These are phyloP conservation scores for Kregervanrija delftensis DNA, from an alignment of 805 yeast species.

Conservation along the genomic window DNA sequence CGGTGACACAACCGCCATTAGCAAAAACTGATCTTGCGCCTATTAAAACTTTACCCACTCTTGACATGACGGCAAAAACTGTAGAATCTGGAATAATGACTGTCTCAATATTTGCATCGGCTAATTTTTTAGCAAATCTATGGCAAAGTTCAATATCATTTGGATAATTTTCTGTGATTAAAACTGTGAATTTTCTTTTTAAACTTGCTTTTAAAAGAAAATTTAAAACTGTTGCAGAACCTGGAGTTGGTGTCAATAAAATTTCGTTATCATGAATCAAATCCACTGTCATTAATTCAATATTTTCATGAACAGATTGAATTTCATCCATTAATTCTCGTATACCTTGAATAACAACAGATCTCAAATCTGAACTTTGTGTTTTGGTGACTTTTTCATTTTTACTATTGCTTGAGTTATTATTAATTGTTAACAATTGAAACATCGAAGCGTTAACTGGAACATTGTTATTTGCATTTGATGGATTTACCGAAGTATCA, in stretches of 20 bases:
- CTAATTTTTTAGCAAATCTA: constrained; percentile 67
- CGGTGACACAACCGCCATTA: constrained; percentile 89
- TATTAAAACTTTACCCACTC: constrained; percentile 92
- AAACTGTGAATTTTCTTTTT: constrained; percentile 85
- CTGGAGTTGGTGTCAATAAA: constrained; percentile 89
- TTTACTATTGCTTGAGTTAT: constrained; percentile 11
- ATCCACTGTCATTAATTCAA: constrained; percentile 86
- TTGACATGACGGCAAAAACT: constrained; percentile 90
- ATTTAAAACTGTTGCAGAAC: constrained; percentile 79
- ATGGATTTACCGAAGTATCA: constrained; percentile 24
- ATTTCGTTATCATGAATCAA: constrained; percentile 89
- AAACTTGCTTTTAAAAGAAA: constrained; percentile 80
- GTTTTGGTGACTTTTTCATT: constrained; percentile 28
- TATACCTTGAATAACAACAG: constrained; percentile 85
- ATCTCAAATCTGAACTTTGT: constrained; percentile 61
- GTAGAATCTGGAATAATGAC: constrained; percentile 90
- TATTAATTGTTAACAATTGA: constrained; percentile 57
- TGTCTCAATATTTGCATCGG: constrained; percentile 82
- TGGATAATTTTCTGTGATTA: constrained; percentile 89
- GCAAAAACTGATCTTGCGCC: constrained; percentile 92
- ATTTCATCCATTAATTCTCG: constrained; percentile 90
- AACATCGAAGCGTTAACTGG: constrained; percentile 83
- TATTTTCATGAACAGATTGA: constrained; percentile 79
- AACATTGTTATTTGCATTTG: constrained; percentile 23
- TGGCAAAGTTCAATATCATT: constrained; percentile 77